These are phyloP conservation scores for Acacia pycnantha DNA, from an alignment of 331 rosid species.

Conservation along the genomic window DNA sequence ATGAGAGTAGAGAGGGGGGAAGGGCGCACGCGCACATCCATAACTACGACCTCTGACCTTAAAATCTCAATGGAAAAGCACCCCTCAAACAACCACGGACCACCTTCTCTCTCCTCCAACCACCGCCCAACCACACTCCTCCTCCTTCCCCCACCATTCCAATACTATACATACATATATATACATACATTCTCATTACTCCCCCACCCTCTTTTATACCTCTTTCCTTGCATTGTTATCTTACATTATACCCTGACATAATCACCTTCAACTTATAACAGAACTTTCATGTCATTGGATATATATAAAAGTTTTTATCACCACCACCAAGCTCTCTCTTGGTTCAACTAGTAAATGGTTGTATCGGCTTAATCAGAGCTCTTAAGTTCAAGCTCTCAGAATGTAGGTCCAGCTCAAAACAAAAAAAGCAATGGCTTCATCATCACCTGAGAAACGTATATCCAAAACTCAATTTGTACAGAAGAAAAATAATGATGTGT, in stretches of 20 bases:
- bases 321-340: too few species aligned
- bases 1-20: background rate
- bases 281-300: too few species aligned
- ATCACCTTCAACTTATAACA: background rate
- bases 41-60: slow-evolving; percentile 84
- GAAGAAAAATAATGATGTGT: too few species aligned
- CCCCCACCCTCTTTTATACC: background rate
- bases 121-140: slow-evolving; percentile 20
- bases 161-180: too few species aligned
- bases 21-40: slow-evolving; percentile 74
- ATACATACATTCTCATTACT: too few species aligned
- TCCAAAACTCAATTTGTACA: background rate
- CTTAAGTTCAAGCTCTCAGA: too few species aligned
- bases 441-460: background rate
- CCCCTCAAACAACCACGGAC: slow-evolving; percentile 60
- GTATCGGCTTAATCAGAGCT: too few species aligned
- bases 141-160: background rate
- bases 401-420: accelerated
- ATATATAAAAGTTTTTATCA: too few species aligned
- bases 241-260: too few species aligned
- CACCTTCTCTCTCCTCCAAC: slow-evolving; percentile 29
- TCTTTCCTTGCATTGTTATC: background rate
- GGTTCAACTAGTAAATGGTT: too few species aligned
- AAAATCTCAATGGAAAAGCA: slow-evolving; percentile 60
- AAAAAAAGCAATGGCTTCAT: background rate